Evolutionary conservation across 106 monocot species (phyloP), one percentile per base, ranked within the genome.

Genomic region (Amphibolis antarctica): DNA sequence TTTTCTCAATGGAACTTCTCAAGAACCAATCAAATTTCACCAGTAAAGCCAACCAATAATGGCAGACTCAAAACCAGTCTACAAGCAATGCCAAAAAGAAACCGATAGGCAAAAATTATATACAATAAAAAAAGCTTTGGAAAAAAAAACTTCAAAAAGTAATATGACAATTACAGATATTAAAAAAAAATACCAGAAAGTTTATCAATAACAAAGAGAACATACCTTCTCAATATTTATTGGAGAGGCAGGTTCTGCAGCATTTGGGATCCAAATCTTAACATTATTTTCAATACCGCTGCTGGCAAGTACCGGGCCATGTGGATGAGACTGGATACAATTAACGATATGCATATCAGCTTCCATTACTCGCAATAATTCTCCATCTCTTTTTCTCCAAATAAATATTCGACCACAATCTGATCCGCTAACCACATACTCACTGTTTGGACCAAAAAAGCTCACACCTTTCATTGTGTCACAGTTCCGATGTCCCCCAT

Each of bases 351-450:
- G 60, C 55, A 67, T 82, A 58, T 98, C 96, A 42, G 78, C 96
- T 61, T 98, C 79, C 82, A 98, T 98, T 42, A 73, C 96, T 19
- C 90, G 81, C 51, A 98, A 62, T 14, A 98, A 64, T 71, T 80
- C 75, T 25, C 81, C 96, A 66, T 77, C 90, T 60, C 69, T 90
- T 57, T 90, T 90, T 59, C 85, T 87, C 96, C 96, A 98, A 47
- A 98, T 87, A 66, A 98, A 98, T 10, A 98, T 58, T 6, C 85
- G 81, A 0, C 96, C 96, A 78, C 90, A 98, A 24, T 98, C 96
- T 51, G 96, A 98, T 46, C 96, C 96, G 73, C 90, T 90, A 18
- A 80, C 77, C 12, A 98, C 84, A 76, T 98, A 98, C 54, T 98
- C 96, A 71, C 82, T 77, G 57, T 67, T 78, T 17, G 96, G 96